Evolutionary conservation across 108 stramenopile species (phyloP).

Genomic region (Nitzschia inconspicua): DNA sequence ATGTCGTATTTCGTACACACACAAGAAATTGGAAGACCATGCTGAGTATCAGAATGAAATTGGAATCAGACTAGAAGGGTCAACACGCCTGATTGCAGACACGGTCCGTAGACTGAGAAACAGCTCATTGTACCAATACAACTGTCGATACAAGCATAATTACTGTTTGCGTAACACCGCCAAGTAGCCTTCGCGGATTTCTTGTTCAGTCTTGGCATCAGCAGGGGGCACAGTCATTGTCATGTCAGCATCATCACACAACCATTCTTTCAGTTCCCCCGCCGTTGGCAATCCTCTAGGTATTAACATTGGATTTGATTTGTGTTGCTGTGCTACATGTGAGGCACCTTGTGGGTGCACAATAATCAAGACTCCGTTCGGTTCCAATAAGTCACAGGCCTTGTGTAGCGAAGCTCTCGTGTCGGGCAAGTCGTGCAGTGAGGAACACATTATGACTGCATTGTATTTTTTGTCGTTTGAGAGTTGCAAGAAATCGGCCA

Average conservation of each 20-base stretch:
- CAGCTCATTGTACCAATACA: too few relatives aligned
- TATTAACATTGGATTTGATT: constrained; percentile 64
- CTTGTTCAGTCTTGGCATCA: constrained; percentile 14
- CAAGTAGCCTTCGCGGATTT: constrained; percentile 21
- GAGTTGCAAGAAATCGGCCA: constrained; percentile 42
- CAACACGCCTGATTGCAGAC: too few relatives aligned
- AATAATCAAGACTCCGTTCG: constrained; percentile 45
- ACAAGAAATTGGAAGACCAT: too few relatives aligned
- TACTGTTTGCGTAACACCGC: too few relatives aligned
- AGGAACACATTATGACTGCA: constrained; percentile 62
- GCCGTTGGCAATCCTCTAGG: constrained; percentile 57
- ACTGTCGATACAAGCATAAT: too few relatives aligned
- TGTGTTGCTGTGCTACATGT: constrained; percentile 54
- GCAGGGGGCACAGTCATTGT: constrained; percentile 14
- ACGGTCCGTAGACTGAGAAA: too few relatives aligned
- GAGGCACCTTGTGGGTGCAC: constrained; percentile 70
- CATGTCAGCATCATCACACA: neutral
- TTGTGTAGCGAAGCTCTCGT: constrained; percentile 37
- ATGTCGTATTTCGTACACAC: too few relatives aligned
- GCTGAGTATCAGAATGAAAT: too few relatives aligned
- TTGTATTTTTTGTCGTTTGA: constrained; percentile 31
- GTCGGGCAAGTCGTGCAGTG: constrained; percentile 72
- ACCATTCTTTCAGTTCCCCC: constrained; percentile 37
- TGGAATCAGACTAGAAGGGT: too few relatives aligned
- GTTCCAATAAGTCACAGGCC: constrained; percentile 35